Conservation (phyloP, 176 grass and related monocot species). For the Carex myosuroides region DNA sequence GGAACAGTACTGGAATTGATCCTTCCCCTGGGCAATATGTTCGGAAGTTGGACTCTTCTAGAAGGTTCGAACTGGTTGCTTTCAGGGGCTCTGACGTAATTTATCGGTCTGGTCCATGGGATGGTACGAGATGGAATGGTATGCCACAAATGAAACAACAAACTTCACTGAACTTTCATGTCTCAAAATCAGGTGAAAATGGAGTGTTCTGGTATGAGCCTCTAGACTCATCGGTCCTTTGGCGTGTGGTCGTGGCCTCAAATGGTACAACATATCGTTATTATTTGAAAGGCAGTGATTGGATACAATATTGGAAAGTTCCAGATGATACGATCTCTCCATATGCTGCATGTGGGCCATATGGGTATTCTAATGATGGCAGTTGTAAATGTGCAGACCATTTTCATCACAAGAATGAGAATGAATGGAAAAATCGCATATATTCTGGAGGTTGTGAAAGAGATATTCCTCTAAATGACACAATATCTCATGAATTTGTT, state of each 20-base stretch:
- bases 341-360: background rate
- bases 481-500: background rate
- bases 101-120: conserved; percentile 11
- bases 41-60: background rate
- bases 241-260: background rate
- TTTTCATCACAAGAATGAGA: background rate
- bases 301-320: background rate
- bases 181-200: background rate
- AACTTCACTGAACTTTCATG: too few species aligned
- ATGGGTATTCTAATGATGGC: background rate
- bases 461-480: background rate
- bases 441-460: conserved; percentile 10
- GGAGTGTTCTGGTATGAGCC: conserved; percentile 1
- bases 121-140: background rate
- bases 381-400: background rate
- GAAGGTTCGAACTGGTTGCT: background rate
- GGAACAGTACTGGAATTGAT: background rate
- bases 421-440: background rate
- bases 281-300: background rate
- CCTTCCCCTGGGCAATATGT: conserved; percentile 5
- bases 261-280: background rate
- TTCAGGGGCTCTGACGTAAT: background rate
- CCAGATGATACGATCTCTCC: background rate
- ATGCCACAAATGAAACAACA: background rate
- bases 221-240: background rate